Conservation (phyloP, 2,329 filamentous ascomycete genomes). For the Ascocoryne sarcoides region DNA sequence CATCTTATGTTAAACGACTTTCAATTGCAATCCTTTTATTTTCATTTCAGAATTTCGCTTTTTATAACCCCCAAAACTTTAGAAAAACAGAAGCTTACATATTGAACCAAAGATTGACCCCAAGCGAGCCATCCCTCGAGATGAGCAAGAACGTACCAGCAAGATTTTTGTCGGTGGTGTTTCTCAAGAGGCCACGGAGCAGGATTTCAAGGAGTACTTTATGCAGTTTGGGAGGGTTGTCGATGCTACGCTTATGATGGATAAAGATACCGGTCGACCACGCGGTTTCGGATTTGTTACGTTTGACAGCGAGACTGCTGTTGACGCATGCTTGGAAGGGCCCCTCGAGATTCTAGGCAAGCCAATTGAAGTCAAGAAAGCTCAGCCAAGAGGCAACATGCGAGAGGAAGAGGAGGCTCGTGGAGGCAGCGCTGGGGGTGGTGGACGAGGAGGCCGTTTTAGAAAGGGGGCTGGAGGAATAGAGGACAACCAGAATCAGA, state of each 20-base stretch:
- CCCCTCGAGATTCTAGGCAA: conserved; percentile 92
- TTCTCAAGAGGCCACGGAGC: conserved; percentile 91
- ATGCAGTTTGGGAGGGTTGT: conserved; percentile 93
- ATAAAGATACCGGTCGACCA: conserved; percentile 96
- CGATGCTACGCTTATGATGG: conserved; percentile 98
- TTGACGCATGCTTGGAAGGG: conserved; percentile 78
- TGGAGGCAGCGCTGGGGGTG: conserved; percentile 27
- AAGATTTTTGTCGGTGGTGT: conserved; percentile 99
- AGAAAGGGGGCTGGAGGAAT: conserved; percentile 41
- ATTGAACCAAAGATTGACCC: conserved; percentile 66
- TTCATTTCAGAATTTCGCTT: conserved; percentile 22
- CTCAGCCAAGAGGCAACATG: conserved; percentile 89
- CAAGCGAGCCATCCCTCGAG: conserved; percentile 91
- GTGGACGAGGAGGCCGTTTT: conserved; percentile 41
- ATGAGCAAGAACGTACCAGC: conserved; percentile 95
- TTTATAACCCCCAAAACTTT: too few species aligned
- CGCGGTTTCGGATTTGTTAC: conserved; percentile 97
- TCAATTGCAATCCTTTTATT: conserved; percentile 8
- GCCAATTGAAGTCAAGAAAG: conserved; percentile 96
- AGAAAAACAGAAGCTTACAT: conserved; percentile 16
- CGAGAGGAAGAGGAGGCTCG: conserved; percentile 77
- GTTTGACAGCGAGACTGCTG: conserved; percentile 90
- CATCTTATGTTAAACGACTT: conserved; percentile 15
- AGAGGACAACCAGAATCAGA: conserved; percentile 33
- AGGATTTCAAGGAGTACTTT: conserved; percentile 95